phyloP scores from a whole-genome alignment of 306 rosid species.

The Malus domestica region ASM211411v1 NC_041795.1:34344501-34345000 shows the following conservation, averaged over 20 bases:
- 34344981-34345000: no score
- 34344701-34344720: no score
- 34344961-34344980: not conserved
- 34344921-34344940: not conserved
- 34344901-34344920: not conserved
- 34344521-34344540: no score
- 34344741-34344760: not conserved
- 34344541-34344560: accelerated
- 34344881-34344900: not conserved
- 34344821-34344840: conserved; percentile 7
- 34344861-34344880: not conserved
- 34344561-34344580: no score
- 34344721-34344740: not conserved
- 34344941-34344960: not conserved
- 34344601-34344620: no score
- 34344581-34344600: no score
- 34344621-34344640: no score
- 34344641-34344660: no score
- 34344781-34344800: not conserved
- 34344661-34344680: no score
- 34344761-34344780: not conserved
- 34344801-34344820: not conserved
- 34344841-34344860: conserved; percentile 9
- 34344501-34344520: no score
- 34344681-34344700: no score